Conservation (phyloP, 192 early-diverging fungal genomes). For the Mortierella antarctica region DNA sequence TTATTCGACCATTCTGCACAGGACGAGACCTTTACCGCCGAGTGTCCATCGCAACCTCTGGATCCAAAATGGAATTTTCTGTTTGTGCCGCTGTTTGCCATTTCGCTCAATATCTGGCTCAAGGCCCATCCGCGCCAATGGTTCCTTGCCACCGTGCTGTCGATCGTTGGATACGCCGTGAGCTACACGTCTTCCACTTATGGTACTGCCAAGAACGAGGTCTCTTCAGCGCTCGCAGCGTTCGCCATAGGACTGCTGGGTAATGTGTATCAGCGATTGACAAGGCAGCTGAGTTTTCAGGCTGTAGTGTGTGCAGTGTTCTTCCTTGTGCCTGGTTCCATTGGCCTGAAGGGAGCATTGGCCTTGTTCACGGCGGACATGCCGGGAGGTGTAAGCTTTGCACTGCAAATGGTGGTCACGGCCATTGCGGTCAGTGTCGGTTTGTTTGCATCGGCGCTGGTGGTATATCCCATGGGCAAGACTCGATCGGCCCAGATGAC, state of each 20-base stretch:
- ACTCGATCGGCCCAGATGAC: slow-evolving; percentile 60
- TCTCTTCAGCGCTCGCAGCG: slow-evolving; percentile 57
- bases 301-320: slow-evolving; percentile 84
- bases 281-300: slow-evolving; percentile 78
- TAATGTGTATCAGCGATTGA: slow-evolving; percentile 82
- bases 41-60: slow-evolving; percentile 22
- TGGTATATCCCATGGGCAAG: slow-evolving; percentile 65
- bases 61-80: slow-evolving; percentile 55
- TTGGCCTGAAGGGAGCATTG: slow-evolving; percentile 71
- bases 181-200: slow-evolving; percentile 67
- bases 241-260: slow-evolving; percentile 84
- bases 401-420: slow-evolving; percentile 55
- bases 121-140: slow-evolving; percentile 70
- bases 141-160: slow-evolving; percentile 77
- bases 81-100: slow-evolving; percentile 64
- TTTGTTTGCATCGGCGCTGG: slow-evolving; percentile 72
- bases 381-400: slow-evolving; percentile 31
- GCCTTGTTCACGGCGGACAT: slow-evolving; percentile 53
- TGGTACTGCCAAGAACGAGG: slow-evolving; percentile 61
- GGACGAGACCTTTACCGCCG: background rate
- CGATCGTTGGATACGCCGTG: slow-evolving; percentile 75
- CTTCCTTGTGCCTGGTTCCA: slow-evolving; percentile 80
- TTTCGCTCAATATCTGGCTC: slow-evolving; percentile 61
- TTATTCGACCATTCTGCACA: slow-evolving; percentile 55
- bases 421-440: slow-evolving; percentile 78